Evolutionary conservation across 1,284 basidiomycete species (phyloP).

Genomic region (Moesziomyces aphidis): DNA sequence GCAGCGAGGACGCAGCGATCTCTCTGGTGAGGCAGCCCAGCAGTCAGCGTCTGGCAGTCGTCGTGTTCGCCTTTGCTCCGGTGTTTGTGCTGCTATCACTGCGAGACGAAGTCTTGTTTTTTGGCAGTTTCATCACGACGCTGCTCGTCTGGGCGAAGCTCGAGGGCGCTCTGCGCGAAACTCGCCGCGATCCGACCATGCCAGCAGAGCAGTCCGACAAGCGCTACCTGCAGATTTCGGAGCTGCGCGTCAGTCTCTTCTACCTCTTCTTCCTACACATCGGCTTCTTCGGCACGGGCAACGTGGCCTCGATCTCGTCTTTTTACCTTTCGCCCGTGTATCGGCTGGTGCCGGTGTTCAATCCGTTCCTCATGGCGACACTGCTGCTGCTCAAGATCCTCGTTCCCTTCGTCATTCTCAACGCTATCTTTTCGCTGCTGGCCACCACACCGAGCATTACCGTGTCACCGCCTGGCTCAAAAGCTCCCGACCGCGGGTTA

Average conservation of each 20-base stretch:
- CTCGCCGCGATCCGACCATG: too few relatives aligned
- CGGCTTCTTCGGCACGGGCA: constrained; percentile 84
- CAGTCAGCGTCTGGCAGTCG: constrained; percentile 63
- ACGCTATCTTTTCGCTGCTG: constrained; percentile 72
- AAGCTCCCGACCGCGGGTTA: constrained; percentile 28
- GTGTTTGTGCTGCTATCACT: constrained; percentile 85
- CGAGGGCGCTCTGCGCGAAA: constrained; percentile 70
- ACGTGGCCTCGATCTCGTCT: constrained; percentile 86
- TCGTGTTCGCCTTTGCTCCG: constrained; percentile 75
- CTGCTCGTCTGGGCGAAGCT: constrained; percentile 79
- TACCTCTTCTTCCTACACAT: constrained; percentile 89
- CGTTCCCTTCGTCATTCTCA: constrained; percentile 74
- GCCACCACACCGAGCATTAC: constrained; percentile 15
- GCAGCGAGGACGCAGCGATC: not conserved
- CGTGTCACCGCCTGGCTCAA: constrained; percentile 2
- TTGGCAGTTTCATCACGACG: constrained; percentile 76
- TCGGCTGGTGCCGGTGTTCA: constrained; percentile 86
- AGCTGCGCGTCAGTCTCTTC: constrained; percentile 81
- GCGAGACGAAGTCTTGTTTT: constrained; percentile 85
- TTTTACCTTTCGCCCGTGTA: constrained; percentile 92
- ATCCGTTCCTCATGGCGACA: constrained; percentile 82
- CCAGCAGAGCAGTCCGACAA: constrained; percentile 51
- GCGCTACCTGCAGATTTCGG: constrained; percentile 73
- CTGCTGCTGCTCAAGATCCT: constrained; percentile 74
- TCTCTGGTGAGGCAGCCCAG: constrained; percentile 37